Base-by-base conservation (phyloP, 2,329 filamentous ascomycete genomes). In the Exophiala viscosa region DNA sequence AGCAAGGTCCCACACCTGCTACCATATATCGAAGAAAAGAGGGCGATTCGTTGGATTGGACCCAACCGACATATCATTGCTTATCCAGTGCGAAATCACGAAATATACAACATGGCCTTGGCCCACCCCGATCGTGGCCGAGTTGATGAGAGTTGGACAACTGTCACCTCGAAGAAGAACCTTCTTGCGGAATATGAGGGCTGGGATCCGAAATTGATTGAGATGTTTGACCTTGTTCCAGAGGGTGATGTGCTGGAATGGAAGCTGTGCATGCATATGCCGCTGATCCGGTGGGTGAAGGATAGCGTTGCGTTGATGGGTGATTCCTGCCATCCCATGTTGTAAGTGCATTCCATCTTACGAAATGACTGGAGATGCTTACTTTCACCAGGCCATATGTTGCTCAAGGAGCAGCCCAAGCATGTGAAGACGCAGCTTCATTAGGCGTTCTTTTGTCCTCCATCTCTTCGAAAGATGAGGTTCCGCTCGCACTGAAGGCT, bases 51-150 rank as follows among this genome's bases (percentile, higher is more conserved):
- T 39, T 68, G 65, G 66, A 62, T 66, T 45, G 65, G 66, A 32
- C 65, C 66, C 2, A 62, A 63, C 34, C 58, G 59, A 8, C 66
- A 69, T 47, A 64, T 61, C 9, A 64, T 67, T 14, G 62, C 61
- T 18, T 67, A 69, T 45, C 66, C 65, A 11, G 56, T 68, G 3
- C 56, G 64, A 48, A 76, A 77, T 59, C 82, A 85, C 63, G 75
- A 76, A n/a, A 79, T 86, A 50, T 86, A 86, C 71, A 87, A 87
- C 67, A 68, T 87, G 39, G 82, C 79, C 9, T 83, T 82, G 2
- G 73, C 78, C 0, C 83, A 86, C 55, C 80, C 82, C 0, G 81
- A 84, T 52, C 71, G 69, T 58, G 79, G 83, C 65, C 83, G 83
- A 50, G 72, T 68, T 20, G 79, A 84, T 62, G 77, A 78, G n/a